Evolutionary conservation across 148 eudicot genomes (phyloP), one percentile per base, ranked within the genome.

Genomic region (Heliosperma pusillum): DNA sequence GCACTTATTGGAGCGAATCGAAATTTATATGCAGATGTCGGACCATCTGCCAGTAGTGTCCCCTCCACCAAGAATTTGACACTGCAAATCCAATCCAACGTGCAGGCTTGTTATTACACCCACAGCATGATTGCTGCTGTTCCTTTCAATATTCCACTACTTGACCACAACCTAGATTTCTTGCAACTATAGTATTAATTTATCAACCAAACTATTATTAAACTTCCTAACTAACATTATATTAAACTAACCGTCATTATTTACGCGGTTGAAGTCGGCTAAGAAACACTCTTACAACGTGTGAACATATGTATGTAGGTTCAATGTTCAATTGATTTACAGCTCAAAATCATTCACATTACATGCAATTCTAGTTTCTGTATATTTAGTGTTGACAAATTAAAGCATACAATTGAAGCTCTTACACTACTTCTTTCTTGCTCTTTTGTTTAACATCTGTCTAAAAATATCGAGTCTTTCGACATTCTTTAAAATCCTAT

Each of bases 111-210:
- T 70, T 7, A 0, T 10, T 50, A 16, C 73, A 10, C 16, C 15
- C 59, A 25, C 52, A 52, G 6, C 52, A 70, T 52, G 59, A 70
- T 50, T 70, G 21, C 21, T 70, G 21, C 21, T 70, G 73, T 70
- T 70, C 60, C 59, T 70, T 52, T 52, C 22, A 50, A 52, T 52
- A 2, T 26, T 52, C 36, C 73, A 70, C 73, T 70, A 70, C 73
- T 16, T 52, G 55, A 70, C 60, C 73, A 50, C 73, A 50, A 50
- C 60, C 17, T 26, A 69, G 29, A 52, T 45, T 52, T 52, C 60
- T 22, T 26, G 12, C 27, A 7, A 58, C 8, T n/a, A 56, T 16
- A 5, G 19, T 47, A 16, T 0, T 30, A 65, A 65, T 30, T 30
- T 65, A 7, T 30, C 17, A 58, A 9, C 15, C 25, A 58, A 58